These are phyloP conservation scores for Boletales sp. DNA, from an alignment of 768 basidiomycete genomes.

Conservation along the genomic window DNA sequence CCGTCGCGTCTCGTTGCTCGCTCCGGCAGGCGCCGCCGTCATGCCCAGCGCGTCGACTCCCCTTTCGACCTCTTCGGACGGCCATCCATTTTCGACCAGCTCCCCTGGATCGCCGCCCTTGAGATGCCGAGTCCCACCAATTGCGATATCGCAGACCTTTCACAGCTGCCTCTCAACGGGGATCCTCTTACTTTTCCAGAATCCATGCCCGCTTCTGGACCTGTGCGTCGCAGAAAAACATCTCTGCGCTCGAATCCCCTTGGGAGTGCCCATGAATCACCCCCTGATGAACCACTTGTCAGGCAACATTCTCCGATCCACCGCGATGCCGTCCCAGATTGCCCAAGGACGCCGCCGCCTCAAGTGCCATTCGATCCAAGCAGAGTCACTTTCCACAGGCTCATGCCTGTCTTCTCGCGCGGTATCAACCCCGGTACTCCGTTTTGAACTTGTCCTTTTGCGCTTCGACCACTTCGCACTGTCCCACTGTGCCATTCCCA, in stretches of 20 bases:
- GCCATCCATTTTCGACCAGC: constrained; percentile 49
- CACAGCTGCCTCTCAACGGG: constrained; percentile 43
- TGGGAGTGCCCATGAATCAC: constrained; percentile 22
- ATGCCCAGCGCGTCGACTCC: constrained; percentile 39
- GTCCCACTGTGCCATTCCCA: constrained; percentile 4
- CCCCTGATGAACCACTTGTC: constrained; percentile 11
- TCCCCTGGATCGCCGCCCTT: constrained; percentile 66
- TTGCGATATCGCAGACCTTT: constrained; percentile 65
- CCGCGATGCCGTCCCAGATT: constrained; percentile 18
- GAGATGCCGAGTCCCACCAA: constrained; percentile 44
- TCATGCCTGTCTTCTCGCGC: constrained; percentile 56
- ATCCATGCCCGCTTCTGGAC: constrained; percentile 38
- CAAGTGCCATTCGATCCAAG: constrained; percentile 42
- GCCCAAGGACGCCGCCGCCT: constrained; percentile 34
- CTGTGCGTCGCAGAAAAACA: constrained; percentile 56
- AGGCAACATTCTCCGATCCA: constrained; percentile 25
- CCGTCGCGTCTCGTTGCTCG: constrained; percentile 33
- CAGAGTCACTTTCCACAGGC: constrained; percentile 50
- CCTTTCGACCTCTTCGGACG: constrained; percentile 33
- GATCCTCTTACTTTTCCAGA: constrained; percentile 19
- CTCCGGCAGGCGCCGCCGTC: constrained; percentile 40
- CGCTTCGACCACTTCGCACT: too few species aligned
- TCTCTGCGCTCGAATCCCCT: constrained; percentile 51
- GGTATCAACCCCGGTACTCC: constrained; percentile 14
- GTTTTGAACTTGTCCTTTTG: constrained; percentile 6